phyloP scores from a whole-genome alignment of 345 rosid species.

The Pistacia vera region DNA sequence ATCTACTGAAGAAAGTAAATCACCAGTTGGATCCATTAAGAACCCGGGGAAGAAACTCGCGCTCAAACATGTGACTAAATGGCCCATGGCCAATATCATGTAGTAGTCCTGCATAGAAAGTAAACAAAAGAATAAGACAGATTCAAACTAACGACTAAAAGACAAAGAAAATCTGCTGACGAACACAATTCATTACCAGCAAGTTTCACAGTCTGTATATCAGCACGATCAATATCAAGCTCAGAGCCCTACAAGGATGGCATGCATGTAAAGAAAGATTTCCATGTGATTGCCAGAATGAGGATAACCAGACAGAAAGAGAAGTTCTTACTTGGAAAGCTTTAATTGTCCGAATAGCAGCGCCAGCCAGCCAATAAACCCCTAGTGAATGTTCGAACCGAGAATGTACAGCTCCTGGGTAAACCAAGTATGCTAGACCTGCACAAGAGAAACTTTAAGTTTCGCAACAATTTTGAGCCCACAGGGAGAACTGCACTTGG shows the following conservation, averaged over 20 bases:
- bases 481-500: neutral
- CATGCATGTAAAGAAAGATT: slow-evolving; percentile 5
- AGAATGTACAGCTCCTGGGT: slow-evolving; percentile 77
- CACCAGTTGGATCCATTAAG: slow-evolving; percentile 48
- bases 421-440: slow-evolving; percentile 61
- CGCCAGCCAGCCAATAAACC: slow-evolving; percentile 67
- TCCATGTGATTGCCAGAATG: slow-evolving; percentile 3
- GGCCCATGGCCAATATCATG: slow-evolving; percentile 90
- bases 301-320: slow-evolving; percentile 5
- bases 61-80: slow-evolving; percentile 75
- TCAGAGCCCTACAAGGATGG: slow-evolving; percentile 51
- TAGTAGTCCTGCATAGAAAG: slow-evolving; percentile 52
- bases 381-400: slow-evolving; percentile 79
- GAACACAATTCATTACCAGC: slow-evolving; percentile 46
- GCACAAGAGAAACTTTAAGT: slow-evolving; percentile 11
- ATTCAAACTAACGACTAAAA: neutral
- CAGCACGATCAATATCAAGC: slow-evolving; percentile 55
- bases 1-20: neutral
- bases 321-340: slow-evolving; percentile 46
- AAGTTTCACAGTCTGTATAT: slow-evolving; percentile 65
- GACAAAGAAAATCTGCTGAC: neutral
- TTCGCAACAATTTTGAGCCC: neutral
- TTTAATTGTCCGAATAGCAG: slow-evolving; percentile 43
- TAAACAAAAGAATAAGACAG: neutral
- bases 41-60: slow-evolving; percentile 62